These are phyloP conservation scores for Aspergillus floridensis DNA, from an alignment of 2,329 filamentous ascomycete genomes.

Conservation along the genomic window DNA sequence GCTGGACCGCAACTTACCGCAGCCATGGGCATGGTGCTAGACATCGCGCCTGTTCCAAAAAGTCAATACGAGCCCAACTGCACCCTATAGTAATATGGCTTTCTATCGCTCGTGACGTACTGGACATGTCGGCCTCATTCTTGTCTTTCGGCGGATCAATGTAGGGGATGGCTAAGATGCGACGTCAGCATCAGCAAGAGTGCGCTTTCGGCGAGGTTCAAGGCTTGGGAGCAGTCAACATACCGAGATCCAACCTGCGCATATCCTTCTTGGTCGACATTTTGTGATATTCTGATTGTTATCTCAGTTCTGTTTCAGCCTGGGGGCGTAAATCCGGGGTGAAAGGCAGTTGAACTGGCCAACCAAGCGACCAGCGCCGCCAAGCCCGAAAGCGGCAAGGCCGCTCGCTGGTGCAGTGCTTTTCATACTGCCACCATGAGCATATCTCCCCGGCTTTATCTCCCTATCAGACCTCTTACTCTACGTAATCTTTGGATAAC, in stretches of 20 bases:
- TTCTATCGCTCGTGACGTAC: slow-evolving; percentile 45
- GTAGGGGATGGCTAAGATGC: slow-evolving; percentile 75
- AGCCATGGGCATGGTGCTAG: slow-evolving; percentile 88
- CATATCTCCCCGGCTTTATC: neutral
- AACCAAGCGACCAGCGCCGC: slow-evolving; percentile 14
- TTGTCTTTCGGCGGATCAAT: slow-evolving; percentile 69
- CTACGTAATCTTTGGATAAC: neutral
- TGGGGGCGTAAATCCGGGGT: slow-evolving; percentile 6
- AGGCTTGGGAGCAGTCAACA: slow-evolving; percentile 26
- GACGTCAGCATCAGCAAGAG: slow-evolving; percentile 14
- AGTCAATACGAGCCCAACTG: slow-evolving; percentile 16
- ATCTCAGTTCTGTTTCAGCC: slow-evolving; percentile 6
- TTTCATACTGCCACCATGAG: neutral
- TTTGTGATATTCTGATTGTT: slow-evolving; percentile 16
- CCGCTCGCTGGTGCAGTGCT: neutral
- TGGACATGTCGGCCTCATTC: slow-evolving; percentile 65
- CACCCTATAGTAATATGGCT: neutral
- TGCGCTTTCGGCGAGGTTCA: neutral
- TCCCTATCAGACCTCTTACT: neutral
- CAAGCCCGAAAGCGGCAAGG: slow-evolving; percentile 23
- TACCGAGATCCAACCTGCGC: slow-evolving; percentile 71
- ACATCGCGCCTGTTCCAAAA: slow-evolving; percentile 53
- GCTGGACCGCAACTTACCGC: slow-evolving; percentile 55
- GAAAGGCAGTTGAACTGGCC: slow-evolving; percentile 7
- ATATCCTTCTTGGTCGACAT: slow-evolving; percentile 75